Base-by-base conservation (phyloP, 2,329 filamentous ascomycete species). In the Apiospora aurea region DNA sequence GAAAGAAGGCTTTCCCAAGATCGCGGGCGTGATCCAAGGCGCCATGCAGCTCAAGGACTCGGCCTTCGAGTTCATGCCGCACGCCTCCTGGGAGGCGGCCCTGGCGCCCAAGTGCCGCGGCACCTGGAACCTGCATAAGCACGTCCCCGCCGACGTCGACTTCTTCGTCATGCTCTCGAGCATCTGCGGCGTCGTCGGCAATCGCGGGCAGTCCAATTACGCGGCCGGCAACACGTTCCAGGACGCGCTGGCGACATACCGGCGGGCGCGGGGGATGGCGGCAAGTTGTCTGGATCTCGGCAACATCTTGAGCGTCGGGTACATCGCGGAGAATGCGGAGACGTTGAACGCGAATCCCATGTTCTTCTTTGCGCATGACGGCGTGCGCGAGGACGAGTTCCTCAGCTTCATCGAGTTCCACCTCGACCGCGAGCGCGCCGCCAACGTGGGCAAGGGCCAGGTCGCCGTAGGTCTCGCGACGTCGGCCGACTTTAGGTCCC, bases 101-200 rank as follows among this genome's bases (percentile, higher is more conserved):
- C 82, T 87, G 0, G 78, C 80, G 38, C 86, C 87, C 75, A 85
- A 86, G 71, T 75, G 82, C 67, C 70, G 76, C 21, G 75, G 79
- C 5, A 78, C 80, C 4, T 81, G 78, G 77, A 85, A 85, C 71
- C 76, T 85, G 0, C 82, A 85, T 72, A 67, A 78, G 0, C 73
- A 76, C 6, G 72, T 81, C 8, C 74, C 75, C 21, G 57, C 73
- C 13, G 51, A 75, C 24, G 70, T 81, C 3, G 80, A 82, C 72
- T 82, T 82, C 76, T 84, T 81, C 73, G 75, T 82, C 26, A 71
- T 81, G 44, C 75, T 81, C 29, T 80, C 78, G 1, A 81, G 79
- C 18, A 72, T 79, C 16, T 75, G 77, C 1, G 79, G 78, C 2
- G 72, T 81, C 14, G 68, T 79, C 3, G 82, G 80, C 4, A 74